Conservation (phyloP, 768 basidiomycete genomes). For the Boletellus ananiceps region DNA sequence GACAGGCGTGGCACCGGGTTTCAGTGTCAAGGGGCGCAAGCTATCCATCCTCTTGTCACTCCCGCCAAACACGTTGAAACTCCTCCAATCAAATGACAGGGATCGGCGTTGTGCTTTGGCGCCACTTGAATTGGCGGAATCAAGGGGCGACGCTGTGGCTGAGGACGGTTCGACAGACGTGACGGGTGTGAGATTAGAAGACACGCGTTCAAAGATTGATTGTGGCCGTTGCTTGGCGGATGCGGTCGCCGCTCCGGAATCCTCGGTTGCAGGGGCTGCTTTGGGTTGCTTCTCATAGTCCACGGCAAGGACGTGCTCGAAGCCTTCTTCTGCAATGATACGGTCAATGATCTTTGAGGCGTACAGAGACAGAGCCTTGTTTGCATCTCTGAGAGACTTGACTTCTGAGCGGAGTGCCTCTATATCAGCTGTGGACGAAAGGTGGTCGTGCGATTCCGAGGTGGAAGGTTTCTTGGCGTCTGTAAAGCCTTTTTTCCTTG, state of each 20-base stretch:
- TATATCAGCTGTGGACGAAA: constrained; percentile 50
- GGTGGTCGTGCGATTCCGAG: constrained; percentile 41
- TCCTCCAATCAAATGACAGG: constrained; percentile 81
- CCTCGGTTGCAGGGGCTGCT: constrained; percentile 34
- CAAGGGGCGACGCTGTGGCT: constrained; percentile 18
- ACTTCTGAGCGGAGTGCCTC: constrained; percentile 81
- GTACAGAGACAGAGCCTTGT: constrained; percentile 92
- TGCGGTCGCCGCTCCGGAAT: constrained; percentile 8
- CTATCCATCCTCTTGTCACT: constrained; percentile 62
- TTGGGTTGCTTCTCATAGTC: constrained; percentile 73
- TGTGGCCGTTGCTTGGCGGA: constrained; percentile 54
- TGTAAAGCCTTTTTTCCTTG: constrained; percentile 37
- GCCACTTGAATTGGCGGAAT: constrained; percentile 21
- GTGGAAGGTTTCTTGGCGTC: constrained; percentile 31
- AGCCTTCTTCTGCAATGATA: constrained; percentile 93
- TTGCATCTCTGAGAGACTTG: constrained; percentile 90
- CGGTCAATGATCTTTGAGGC: constrained; percentile 98
- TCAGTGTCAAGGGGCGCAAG: constrained; percentile 70
- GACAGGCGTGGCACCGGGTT: constrained; percentile 53
- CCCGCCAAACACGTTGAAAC: constrained; percentile 61
- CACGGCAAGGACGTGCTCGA: constrained; percentile 92
- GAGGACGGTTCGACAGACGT: constrained; percentile 26
- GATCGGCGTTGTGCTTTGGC: constrained; percentile 62
- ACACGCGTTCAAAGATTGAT: constrained; percentile 44
- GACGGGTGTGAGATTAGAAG: constrained; percentile 37